Percentiles rank a stretch among this genome's conserved stretches.
Conservation (phyloP, 768 basidiomycete species). For the Lactifluus hygrophoroides region DNA sequence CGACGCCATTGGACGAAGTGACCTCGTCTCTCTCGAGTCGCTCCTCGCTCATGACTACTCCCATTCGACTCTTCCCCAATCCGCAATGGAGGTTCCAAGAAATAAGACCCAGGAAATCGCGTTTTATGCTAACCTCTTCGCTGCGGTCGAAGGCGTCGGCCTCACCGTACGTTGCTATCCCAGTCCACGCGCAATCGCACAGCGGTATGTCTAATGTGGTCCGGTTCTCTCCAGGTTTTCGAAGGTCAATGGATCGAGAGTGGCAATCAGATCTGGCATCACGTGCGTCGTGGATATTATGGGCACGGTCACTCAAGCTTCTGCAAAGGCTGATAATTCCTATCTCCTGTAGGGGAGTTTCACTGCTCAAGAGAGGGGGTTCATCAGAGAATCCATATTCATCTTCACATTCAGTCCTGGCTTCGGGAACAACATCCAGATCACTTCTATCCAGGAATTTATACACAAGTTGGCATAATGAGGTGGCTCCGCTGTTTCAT, state of each 20-base stretch:
- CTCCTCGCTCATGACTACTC: not conserved
- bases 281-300: not conserved
- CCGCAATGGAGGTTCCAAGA: not conserved
- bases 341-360: too few relatives aligned
- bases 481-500: not conserved
- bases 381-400: not conserved
- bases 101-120: slow-evolving; percentile 3
- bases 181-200: not conserved
- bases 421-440: slow-evolving; percentile 2
- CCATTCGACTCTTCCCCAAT: not conserved
- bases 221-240: too few relatives aligned
- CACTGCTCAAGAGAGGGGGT: too few relatives aligned
- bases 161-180: not conserved
- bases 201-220: too few relatives aligned
- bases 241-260: not conserved
- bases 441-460: slow-evolving; percentile 4
- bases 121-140: not conserved
- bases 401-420: not conserved
- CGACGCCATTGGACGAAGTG: not conserved
- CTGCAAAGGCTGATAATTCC: too few relatives aligned
- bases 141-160: not conserved
- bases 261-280: too few relatives aligned
- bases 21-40: not conserved
- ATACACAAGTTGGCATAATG: slow-evolving; percentile 5
- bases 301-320: too few relatives aligned